Conservation (phyloP, 305 asterid genomes). For the Striga hermonthica region DNA sequence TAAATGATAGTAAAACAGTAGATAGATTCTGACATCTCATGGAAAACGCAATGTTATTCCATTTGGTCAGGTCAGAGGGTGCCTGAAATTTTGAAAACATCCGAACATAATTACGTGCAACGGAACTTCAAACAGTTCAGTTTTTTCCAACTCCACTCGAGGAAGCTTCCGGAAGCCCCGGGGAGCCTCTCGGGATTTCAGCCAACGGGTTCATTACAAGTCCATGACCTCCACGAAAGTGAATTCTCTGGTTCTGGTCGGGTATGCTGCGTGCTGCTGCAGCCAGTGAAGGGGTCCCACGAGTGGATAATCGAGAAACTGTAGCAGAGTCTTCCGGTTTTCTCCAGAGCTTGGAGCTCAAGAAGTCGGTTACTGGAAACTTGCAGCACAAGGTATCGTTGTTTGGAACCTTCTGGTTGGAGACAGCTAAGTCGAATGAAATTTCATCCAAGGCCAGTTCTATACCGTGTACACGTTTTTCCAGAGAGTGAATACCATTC, state of each 20-base stretch:
- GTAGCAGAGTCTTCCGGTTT: constrained; percentile 42
- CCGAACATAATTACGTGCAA: too few relatives aligned
- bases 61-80: too few relatives aligned
- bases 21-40: too few relatives aligned
- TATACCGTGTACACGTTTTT: constrained; percentile 74
- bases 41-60: too few relatives aligned
- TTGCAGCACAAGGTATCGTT: constrained; percentile 54
- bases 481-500: constrained; percentile 66
- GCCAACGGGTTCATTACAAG: constrained; percentile 76
- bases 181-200: constrained; percentile 29
- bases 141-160: too few relatives aligned
- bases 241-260: constrained; percentile 36
- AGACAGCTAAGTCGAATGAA: constrained; percentile 69
- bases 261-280: constrained; percentile 23
- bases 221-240: constrained; percentile 49
- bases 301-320: constrained; percentile 36
- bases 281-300: constrained; percentile 36
- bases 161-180: too few relatives aligned
- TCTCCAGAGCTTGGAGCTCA: constrained; percentile 65
- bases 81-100: too few relatives aligned
- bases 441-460: constrained; percentile 79
- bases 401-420: constrained; percentile 51
- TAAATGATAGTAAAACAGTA: too few relatives aligned
- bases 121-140: too few relatives aligned
- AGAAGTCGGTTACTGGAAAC: constrained; percentile 66